Percentiles rank a stretch among this genome's conserved stretches.
Conservation (phyloP, 192 early-diverging fungal genomes). For the Phycomyces blakesleeanus region DNA sequence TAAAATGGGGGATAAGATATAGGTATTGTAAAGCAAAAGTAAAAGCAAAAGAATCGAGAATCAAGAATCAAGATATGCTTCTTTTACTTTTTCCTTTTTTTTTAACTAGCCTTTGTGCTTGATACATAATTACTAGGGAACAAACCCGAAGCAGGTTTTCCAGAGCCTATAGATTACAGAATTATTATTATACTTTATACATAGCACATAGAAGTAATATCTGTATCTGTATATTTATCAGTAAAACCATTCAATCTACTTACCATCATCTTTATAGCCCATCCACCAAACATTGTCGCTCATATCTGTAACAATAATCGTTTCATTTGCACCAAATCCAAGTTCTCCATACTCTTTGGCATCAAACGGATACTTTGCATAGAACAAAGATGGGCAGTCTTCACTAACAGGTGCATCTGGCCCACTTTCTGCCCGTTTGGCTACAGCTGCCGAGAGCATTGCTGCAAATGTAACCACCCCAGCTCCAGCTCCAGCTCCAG, state of each 20-base stretch:
- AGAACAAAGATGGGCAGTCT: slow-evolving; percentile 42
- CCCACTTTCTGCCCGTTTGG: not conserved
- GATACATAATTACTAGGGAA: slow-evolving; percentile 77
- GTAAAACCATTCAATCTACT: slow-evolving; percentile 19
- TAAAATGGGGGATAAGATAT: slow-evolving; percentile 2
- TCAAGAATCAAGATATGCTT: not conserved
- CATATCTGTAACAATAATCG: slow-evolving; percentile 70
- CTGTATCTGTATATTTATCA: not conserved
- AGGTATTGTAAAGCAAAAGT: not conserved
- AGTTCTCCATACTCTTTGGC: slow-evolving; percentile 74
- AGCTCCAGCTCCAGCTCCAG: not conserved
- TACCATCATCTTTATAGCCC: slow-evolving; percentile 63
- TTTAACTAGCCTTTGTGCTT: slow-evolving; percentile 14
- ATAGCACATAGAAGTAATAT: not conserved
- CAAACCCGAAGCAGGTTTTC: slow-evolving; percentile 56
- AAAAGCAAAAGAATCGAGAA: not conserved
- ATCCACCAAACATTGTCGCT: slow-evolving; percentile 83
- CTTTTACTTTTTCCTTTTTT: too few relatives aligned
- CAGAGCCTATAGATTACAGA: slow-evolving; percentile 33
- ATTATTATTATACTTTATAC: too few relatives aligned
- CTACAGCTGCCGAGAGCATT: slow-evolving; percentile 6
- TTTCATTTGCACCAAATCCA: slow-evolving; percentile 57
- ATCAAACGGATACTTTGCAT: slow-evolving; percentile 69
- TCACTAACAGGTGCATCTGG: slow-evolving; percentile 10
- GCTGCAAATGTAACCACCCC: slow-evolving; percentile 8